phyloP scores from a whole-genome alignment of 495 filamentous ascomycete genomes.

The Penicillium desertorum region DNA sequence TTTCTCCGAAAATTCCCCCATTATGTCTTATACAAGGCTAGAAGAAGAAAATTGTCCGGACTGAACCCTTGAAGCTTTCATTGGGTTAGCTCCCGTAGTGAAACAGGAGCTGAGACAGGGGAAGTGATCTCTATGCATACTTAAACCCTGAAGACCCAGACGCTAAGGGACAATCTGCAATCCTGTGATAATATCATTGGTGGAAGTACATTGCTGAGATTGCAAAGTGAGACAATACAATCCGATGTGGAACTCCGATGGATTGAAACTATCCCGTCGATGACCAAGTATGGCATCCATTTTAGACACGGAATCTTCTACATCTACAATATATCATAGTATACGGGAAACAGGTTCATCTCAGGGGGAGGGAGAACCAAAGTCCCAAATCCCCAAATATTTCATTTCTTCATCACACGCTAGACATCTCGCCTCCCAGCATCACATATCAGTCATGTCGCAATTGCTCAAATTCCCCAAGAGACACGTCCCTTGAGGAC shows the following conservation, averaged over 20 bases:
- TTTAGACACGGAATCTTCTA: neutral
- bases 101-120: constrained; percentile 1
- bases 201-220: constrained; percentile 19
- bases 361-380: neutral
- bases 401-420: constrained; percentile 16
- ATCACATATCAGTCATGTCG: constrained; percentile 9
- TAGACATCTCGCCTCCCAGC: constrained; percentile 3
- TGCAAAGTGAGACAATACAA: constrained; percentile 12
- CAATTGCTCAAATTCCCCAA: neutral
- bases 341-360: neutral
- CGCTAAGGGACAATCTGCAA: neutral
- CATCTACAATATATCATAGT: neutral
- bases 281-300: neutral
- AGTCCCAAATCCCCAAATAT: constrained; percentile 11
- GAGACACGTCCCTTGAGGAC: neutral
- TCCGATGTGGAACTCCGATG: neutral
- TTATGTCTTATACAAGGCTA: neutral
- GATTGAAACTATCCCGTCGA: neutral
- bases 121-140: neutral
- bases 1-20: neutral
- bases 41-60: neutral
- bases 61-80: neutral
- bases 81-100: neutral
- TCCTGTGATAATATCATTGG: constrained; percentile 14
- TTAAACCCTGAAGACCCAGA: neutral